Evolutionary conservation across 169 alveolate species (phyloP), one percentile per base, ranked within the genome.

Genomic region (Prorocentrum cordatum): DNA sequence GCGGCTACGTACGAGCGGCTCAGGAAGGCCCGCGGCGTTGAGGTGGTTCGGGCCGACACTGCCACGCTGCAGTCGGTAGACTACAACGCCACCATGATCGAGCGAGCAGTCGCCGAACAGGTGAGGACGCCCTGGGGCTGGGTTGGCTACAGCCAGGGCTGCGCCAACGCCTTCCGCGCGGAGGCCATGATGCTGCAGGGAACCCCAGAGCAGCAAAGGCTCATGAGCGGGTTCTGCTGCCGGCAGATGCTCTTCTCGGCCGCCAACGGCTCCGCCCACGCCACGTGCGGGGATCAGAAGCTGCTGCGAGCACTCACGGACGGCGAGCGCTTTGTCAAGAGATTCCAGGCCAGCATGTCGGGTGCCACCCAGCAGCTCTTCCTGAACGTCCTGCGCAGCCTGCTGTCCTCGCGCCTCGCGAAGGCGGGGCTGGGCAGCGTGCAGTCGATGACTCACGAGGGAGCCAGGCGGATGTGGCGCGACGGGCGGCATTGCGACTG

Each of bases 101-200:
- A 35, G 77, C 26, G 26, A 58, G n/a, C n/a, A n/a, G n/a, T n/a
- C n/a, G n/a, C n/a, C n/a, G n/a, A n/a, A n/a, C n/a, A n/a, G n/a
- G 79, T 68, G 10, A 22, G n/a, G 36, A 79, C 89, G 14, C 89
- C 89, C 12, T 79, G 89, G 89, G 89, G 89, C 31, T 79, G 89
- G 89, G 89, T 79, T 6, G 89, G 89, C 75, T 79, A 79, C 89
- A 79, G 89, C 24, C 89, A 79, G 42, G 89, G 89, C 26, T 79
- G 89, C 32, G 89, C 89, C 31, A 79, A 79, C 31, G 89, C 89
- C 10, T 79, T 79, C 89, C 32, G 89, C 6, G 89, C 89, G 5
- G 89, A 79, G 77, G 72, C 72, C 39, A 62, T 68, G 38, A 68
- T 39, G 66, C 66, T 71, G 18, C 88, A 79, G 77, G 89, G 89